Base-by-base conservation (phyloP, 495 filamentous ascomycete genomes). In the Astrothelium subdiscretum region DNA sequence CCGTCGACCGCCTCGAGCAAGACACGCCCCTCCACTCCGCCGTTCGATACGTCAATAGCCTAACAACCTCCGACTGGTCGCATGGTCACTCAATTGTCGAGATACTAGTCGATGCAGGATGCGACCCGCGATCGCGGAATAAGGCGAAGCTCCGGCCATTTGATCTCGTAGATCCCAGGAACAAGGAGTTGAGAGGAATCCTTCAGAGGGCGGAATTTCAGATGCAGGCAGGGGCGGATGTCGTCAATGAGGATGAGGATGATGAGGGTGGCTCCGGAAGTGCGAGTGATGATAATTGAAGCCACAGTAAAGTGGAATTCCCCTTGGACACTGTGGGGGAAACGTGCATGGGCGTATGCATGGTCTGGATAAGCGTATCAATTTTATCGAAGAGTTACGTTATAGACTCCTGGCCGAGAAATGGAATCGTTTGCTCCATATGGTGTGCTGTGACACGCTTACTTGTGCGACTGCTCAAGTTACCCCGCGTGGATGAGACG, bases 21-120 rank as follows among this genome's bases (percentile, higher is more conserved):
- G 91, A 97, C 74, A 97, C 91, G 1, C 92, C 92, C 8, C 80
- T 98, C 38, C 94, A 98, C 79, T 82, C 82, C 68, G 91, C 90
- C 18, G 87, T 98, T 40, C 83, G 88, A 32, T 96, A 85, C 74
- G 85, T 89, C 72, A 96, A 92, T 74, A 62, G 62, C 20, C 40
- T 72, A 29, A 12, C 43, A 48, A 58, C 67, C 3, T 82, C 79
- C 31, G 85, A 89, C 68, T 73, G 80, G 62, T 78, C 83, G 62
- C 44, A 31, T 31, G 91, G 87, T 51, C 72, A 79, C 65, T 79
- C 82, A 2, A 81, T 96, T 67, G 83, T 96, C 64, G 84, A 85
- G 63, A 91, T 98, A 83, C 86, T 97, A 81, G 81, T 95, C 60
- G 94, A 98, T 71, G 94, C 94, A 52, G 94, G 94, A 40, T 87